Conservation (phyloP, 257 asterid species). For the Solanum bulbocastanum region DNA sequence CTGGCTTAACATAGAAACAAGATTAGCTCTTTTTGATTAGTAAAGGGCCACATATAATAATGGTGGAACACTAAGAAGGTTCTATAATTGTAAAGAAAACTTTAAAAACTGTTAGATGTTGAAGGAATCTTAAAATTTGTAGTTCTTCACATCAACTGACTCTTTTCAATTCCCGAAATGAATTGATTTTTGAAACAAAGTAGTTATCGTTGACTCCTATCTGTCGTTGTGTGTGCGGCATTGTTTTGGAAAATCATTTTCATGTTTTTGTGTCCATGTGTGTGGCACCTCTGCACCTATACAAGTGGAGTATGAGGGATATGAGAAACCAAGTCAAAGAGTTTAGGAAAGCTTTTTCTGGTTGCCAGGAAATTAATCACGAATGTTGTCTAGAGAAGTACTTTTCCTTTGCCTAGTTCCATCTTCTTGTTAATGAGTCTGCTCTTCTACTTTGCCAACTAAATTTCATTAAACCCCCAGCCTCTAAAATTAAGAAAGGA, state of each 20-base stretch:
- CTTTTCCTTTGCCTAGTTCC: not conserved
- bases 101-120: not conserved
- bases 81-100: not conserved
- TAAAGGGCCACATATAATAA: not conserved
- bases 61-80: not conserved
- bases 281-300: not conserved
- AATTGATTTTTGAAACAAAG: not conserved
- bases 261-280: not conserved
- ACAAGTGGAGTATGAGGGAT: not conserved
- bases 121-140: not conserved
- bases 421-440: not conserved
- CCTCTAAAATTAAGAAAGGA: not conserved
- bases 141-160: not conserved
- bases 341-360: not conserved
- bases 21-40: not conserved
- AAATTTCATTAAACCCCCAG: not conserved
- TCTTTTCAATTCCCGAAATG: not conserved
- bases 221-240: not conserved
- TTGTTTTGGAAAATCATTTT: not conserved
- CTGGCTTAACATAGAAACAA: not conserved
- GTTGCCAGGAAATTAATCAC: not conserved
- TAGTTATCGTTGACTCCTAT: not conserved
- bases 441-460: not conserved
- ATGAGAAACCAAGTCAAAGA: not conserved
- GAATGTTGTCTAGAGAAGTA: not conserved